Percentiles rank a stretch among this genome's conserved stretches.
Evolutionary conservation across 1,284 basidiomycete genomes (phyloP).

Genomic region (Pulveroboletus sp.): DNA sequence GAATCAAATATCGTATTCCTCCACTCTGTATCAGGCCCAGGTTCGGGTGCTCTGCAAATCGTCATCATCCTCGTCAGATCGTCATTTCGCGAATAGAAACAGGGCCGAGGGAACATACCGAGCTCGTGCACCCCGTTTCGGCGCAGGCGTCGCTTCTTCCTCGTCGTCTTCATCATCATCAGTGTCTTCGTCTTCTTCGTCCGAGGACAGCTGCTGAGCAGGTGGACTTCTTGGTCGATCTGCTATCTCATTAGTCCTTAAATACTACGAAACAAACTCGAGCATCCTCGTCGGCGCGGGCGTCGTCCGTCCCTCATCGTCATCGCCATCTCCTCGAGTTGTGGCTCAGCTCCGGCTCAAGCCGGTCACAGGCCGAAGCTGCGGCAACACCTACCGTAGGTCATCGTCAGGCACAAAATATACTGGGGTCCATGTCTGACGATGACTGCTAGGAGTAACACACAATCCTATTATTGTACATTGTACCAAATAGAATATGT

Average conservation of each 20-base stretch:
- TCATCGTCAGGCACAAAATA: no score
- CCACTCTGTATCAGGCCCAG: background rate
- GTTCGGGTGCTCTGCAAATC: background rate
- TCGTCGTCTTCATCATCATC: background rate
- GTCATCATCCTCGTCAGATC: background rate
- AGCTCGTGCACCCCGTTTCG: background rate
- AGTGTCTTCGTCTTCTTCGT: background rate
- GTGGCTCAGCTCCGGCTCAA: no score
- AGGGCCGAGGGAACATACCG: background rate
- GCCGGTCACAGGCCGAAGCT: no score
- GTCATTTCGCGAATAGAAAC: no score
- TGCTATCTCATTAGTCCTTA: constrained; percentile 14
- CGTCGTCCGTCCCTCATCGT: constrained; percentile 32
- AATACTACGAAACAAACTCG: constrained; percentile 28
- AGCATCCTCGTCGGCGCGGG: constrained; percentile 41
- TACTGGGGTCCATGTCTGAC: no score
- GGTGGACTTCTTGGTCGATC: constrained; percentile 41
- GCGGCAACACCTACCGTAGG: no score
- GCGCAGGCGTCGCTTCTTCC: background rate
- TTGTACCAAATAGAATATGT: no score
- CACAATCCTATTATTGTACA: no score
- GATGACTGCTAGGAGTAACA: no score
- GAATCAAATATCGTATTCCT: constrained; percentile 3
- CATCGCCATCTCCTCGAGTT: constrained; percentile 34
- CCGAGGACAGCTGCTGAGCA: background rate